Percentiles rank a stretch among this genome's conserved stretches.
These are phyloP conservation scores for Phytophthora boehmeriae DNA, from an alignment of 352 stramenopile species.

Conservation along the genomic window DNA sequence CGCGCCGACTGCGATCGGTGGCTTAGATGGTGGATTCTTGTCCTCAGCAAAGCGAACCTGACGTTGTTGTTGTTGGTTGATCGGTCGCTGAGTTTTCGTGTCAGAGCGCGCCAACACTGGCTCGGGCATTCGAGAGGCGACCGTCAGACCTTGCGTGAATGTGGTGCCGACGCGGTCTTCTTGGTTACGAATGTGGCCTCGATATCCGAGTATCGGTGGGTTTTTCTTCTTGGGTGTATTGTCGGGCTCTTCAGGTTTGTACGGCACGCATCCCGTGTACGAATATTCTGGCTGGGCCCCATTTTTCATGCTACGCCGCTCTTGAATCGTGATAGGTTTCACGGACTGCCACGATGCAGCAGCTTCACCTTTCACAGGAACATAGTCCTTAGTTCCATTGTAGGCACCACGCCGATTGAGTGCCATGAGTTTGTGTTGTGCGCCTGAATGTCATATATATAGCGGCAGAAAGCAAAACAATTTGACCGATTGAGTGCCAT, in stretches of 20 bases:
- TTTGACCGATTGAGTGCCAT: no score
- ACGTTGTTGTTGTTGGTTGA: constrained; percentile 16
- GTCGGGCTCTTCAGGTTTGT: constrained; percentile 18
- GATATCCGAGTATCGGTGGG: constrained; percentile 65
- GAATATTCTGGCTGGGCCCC: constrained; percentile 66
- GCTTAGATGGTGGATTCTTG: constrained; percentile 9
- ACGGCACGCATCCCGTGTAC: constrained; percentile 62
- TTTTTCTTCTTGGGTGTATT: constrained; percentile 31
- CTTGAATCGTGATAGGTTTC: constrained; percentile 44
- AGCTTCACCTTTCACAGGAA: constrained; percentile 5
- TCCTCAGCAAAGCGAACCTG: constrained; percentile 29
- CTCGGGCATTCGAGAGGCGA: constrained; percentile 29
- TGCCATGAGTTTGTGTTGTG: no score
- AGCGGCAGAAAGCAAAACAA: no score
- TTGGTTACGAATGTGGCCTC: constrained; percentile 58
- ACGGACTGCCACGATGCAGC: constrained; percentile 29
- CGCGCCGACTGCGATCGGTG: constrained; percentile 1
- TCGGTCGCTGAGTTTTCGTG: neutral
- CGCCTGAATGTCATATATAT: no score
- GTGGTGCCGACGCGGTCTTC: constrained; percentile 70
- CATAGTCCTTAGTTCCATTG: constrained; percentile 4
- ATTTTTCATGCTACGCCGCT: constrained; percentile 74
- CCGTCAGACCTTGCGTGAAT: constrained; percentile 64
- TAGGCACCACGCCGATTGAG: constrained; percentile 14
- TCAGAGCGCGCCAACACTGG: constrained; percentile 1